Percentiles rank a stretch among this genome's conserved stretches.
Evolutionary conservation across 1,284 basidiomycete species (phyloP).

Genomic region (Pyrrhoderma noxium): DNA sequence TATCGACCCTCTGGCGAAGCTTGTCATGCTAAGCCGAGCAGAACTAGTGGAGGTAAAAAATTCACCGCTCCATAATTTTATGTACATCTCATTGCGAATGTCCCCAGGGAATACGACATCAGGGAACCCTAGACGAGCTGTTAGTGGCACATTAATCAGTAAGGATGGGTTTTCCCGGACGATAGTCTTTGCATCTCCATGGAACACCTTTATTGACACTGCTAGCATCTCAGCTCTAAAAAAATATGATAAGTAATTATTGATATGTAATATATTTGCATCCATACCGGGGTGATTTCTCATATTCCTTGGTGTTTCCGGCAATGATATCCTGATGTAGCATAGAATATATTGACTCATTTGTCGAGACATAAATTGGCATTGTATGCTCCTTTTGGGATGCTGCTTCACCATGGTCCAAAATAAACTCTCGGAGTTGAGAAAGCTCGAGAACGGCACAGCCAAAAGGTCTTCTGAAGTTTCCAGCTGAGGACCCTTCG

Average conservation of each 20-base stretch:
- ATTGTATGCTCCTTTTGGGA: constrained; percentile 72
- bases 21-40: constrained; percentile 55
- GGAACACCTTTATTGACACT: constrained; percentile 86
- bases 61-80: constrained; percentile 89
- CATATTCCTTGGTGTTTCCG: constrained; percentile 72
- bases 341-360: constrained; percentile 85
- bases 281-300: constrained; percentile 72
- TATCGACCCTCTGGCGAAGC: constrained; percentile 50
- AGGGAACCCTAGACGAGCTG: constrained; percentile 89
- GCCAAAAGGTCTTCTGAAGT: constrained; percentile 84
- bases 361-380: constrained; percentile 82
- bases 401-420: constrained; percentile 54
- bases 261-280: constrained; percentile 1
- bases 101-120: constrained; percentile 95
- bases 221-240: constrained; percentile 76
- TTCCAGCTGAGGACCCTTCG: constrained; percentile 10
- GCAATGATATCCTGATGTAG: constrained; percentile 93
- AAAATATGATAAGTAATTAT: constrained; percentile 7
- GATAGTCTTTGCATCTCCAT: constrained; percentile 71
- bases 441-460: constrained; percentile 88
- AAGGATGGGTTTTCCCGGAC: constrained; percentile 82
- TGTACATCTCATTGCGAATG: constrained; percentile 88
- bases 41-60: constrained; percentile 53
- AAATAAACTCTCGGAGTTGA: constrained; percentile 61
- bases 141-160: constrained; percentile 77